Percentiles rank a stretch among this genome's conserved stretches.
Evolutionary conservation across 139 green algal genomes (phyloP).

Genomic region (Coelastrella sp.): DNA sequence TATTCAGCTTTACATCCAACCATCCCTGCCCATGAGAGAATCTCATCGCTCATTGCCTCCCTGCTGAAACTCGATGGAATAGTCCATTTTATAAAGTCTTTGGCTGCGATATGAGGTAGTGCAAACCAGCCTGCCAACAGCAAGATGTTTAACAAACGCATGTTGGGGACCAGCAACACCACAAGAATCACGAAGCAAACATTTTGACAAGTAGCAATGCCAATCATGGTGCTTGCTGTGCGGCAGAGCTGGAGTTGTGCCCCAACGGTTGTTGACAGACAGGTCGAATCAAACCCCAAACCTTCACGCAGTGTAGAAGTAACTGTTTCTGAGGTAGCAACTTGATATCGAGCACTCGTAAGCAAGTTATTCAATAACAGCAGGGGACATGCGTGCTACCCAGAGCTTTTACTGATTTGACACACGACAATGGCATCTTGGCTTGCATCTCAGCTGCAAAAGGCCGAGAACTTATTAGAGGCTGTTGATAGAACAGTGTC

Average conservation of each 20-base stretch:
- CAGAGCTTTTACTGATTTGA: not conserved
- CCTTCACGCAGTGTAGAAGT: no score
- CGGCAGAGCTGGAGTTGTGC: no score
- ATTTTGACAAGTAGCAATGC: no score
- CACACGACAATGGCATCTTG: slow-evolving; percentile 51
- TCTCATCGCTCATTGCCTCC: not conserved
- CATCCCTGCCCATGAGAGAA: not conserved
- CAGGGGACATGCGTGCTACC: not conserved
- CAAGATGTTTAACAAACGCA: no score
- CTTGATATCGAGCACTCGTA: not conserved
- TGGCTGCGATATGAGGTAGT: no score
- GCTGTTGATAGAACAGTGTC: slow-evolving; percentile 76
- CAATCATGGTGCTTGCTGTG: no score
- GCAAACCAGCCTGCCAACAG: no score
- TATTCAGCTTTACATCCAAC: not conserved
- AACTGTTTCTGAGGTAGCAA: no score
- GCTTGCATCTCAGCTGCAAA: slow-evolving; percentile 60
- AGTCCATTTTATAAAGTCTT: not conserved
- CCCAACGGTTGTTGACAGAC: no score
- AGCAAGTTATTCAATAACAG: not conserved
- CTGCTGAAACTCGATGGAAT: not conserved
- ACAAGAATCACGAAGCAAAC: no score
- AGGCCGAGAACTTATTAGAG: slow-evolving; percentile 73
- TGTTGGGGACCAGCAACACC: no score
- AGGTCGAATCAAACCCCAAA: no score